These are phyloP conservation scores for Penicillium glabrum DNA, from an alignment of 2,329 filamentous ascomycete genomes.

Conservation along the genomic window DNA sequence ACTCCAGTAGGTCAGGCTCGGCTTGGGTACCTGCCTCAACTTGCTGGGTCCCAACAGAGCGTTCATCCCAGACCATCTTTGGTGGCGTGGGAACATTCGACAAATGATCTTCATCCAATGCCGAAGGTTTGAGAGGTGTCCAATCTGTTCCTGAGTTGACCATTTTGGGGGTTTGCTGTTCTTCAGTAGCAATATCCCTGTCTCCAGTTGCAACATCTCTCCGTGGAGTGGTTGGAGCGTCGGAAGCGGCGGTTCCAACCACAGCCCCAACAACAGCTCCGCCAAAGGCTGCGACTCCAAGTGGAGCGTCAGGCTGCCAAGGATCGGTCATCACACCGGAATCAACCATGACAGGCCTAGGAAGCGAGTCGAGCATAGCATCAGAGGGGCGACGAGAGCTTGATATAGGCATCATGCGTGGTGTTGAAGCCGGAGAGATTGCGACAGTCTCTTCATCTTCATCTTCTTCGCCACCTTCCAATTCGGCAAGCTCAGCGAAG, in stretches of 20 bases:
- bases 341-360: conserved; percentile 55
- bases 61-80: conserved; percentile 43
- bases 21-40: conserved; percentile 18
- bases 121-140: conserved; percentile 35
- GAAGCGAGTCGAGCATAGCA: conserved; percentile 20
- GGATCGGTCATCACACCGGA: conserved; percentile 64
- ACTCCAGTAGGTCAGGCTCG: conserved; percentile 25
- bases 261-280: conserved; percentile 7
- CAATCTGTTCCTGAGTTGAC: conserved; percentile 46
- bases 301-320: conserved; percentile 41
- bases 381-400: conserved; percentile 36
- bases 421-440: conserved; percentile 40
- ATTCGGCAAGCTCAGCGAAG: conserved; percentile 83
- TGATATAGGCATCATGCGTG: conserved; percentile 30
- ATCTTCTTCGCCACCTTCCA: conserved; percentile 71
- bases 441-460: conserved; percentile 53
- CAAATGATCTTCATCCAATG: conserved; percentile 27
- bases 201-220: conserved; percentile 12
- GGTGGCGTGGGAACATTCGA: conserved; percentile 39
- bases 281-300: conserved; percentile 1
- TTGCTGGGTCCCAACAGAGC: conserved; percentile 13
- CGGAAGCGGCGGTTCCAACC: conserved; percentile 11
- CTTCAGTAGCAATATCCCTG: conserved; percentile 16
- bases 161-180: conserved; percentile 24
- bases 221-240: conserved; percentile 23